A percentile compares a stretch with the other conserved stretches of the same genome.
Evolutionary conservation across 306 rosid genomes (phyloP).

Genomic region (Medicago ruthenica): DNA sequence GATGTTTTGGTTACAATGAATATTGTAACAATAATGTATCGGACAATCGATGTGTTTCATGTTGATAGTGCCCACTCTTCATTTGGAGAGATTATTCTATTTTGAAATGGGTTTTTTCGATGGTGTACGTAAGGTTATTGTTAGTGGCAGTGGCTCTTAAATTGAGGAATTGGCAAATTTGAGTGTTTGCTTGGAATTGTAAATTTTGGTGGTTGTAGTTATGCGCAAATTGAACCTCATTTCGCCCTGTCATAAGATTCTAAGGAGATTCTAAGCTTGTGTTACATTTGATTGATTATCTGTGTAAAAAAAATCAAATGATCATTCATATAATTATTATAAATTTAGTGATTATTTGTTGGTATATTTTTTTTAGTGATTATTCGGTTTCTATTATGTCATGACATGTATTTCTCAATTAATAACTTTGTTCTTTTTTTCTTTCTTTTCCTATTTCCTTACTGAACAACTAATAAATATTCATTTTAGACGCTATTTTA

Average conservation of each 20-base stretch:
- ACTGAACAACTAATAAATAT: background rate
- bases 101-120: constrained; percentile 31
- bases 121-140: constrained; percentile 35
- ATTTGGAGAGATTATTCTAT: too few relatives aligned
- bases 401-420: background rate
- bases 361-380: background rate
- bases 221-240: constrained; percentile 10
- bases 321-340: background rate
- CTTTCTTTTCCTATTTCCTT: background rate
- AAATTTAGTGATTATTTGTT: background rate
- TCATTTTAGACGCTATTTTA: background rate
- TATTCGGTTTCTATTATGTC: background rate
- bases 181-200: constrained; percentile 44
- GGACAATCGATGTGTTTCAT: background rate
- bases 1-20: constrained; percentile 50
- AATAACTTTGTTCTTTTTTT: background rate
- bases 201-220: constrained; percentile 30
- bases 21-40: constrained; percentile 24
- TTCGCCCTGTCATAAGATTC: background rate
- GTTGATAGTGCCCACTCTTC: constrained; percentile 17
- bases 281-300: background rate
- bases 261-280: background rate
- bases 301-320: background rate
- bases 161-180: constrained; percentile 30
- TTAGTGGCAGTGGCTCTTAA: constrained; percentile 5